Evolutionary conservation across 2,329 filamentous ascomycete genomes (phyloP).

Genomic region (Cercospora sojina): DNA sequence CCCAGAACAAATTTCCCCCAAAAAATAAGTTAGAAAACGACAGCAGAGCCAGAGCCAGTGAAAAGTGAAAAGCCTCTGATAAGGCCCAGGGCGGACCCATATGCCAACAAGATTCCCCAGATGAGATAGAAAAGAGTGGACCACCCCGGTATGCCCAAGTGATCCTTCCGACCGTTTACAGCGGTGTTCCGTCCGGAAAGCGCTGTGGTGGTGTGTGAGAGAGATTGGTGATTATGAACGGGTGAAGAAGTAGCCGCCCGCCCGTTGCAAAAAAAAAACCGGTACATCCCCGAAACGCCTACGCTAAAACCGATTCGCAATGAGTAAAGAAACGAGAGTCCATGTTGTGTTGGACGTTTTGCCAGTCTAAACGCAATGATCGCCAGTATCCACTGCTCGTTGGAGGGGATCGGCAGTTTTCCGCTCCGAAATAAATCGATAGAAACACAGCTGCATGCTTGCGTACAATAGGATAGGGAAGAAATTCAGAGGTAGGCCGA

Average conservation of each 20-base stretch:
- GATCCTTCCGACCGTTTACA: not conserved
- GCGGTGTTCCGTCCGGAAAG: not conserved
- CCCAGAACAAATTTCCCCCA: not conserved
- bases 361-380: not conserved
- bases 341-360: not conserved
- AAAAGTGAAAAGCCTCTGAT: not conserved
- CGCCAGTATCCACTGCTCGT: not conserved
- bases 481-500: not conserved
- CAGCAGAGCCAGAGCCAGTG: not conserved
- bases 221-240: not conserved
- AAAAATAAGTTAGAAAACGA: not conserved
- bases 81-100: not conserved
- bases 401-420: not conserved
- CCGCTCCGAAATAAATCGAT: constrained; percentile 47
- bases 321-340: not conserved
- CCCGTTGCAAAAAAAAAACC: not conserved
- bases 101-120: not conserved
- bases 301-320: not conserved
- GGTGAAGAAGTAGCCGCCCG: not conserved
- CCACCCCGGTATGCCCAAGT: not conserved
- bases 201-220: not conserved
- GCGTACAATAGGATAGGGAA: not conserved
- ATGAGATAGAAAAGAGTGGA: not conserved
- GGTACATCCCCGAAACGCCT: not conserved
- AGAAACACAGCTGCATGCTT: not conserved